phyloP scores from a whole-genome alignment of 2,329 filamentous ascomycete genomes.

The Epichloe sibirici region DNA sequence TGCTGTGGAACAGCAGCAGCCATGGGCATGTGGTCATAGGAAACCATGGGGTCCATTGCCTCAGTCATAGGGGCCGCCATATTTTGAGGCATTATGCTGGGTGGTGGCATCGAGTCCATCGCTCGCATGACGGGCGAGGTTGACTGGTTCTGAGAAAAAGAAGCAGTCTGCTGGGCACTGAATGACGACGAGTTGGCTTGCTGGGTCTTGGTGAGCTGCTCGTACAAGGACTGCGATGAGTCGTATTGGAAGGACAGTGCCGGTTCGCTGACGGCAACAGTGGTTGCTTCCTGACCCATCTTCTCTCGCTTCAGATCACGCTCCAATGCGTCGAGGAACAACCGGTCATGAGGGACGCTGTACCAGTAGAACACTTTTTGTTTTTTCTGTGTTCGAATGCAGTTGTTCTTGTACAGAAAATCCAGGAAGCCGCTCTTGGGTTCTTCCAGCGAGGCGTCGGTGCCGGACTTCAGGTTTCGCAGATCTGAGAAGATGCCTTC shows the following conservation, averaged over 20 bases:
- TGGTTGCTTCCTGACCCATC: slow-evolving; percentile 97
- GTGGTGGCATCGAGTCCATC: slow-evolving; percentile 89
- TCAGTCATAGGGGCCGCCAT: slow-evolving; percentile 43
- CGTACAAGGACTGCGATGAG: slow-evolving; percentile 95
- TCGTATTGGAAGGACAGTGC: slow-evolving; percentile 98
- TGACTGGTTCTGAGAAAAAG: slow-evolving; percentile 64
- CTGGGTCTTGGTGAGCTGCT: slow-evolving; percentile 98
- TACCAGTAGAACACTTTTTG: slow-evolving; percentile 99
- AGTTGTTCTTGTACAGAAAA: slow-evolving; percentile 99
- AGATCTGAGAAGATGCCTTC: slow-evolving; percentile 98
- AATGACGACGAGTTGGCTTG: slow-evolving; percentile 98
- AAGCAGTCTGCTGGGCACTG: slow-evolving; percentile 57
- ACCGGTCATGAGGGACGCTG: slow-evolving; percentile 91
- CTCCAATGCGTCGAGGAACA: slow-evolving; percentile 95
- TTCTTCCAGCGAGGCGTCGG: slow-evolving; percentile 94
- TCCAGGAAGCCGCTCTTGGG: slow-evolving; percentile 97
- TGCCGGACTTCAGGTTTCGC: slow-evolving; percentile 95
- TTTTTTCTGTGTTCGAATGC: slow-evolving; percentile 99
- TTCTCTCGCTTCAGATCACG: slow-evolving; percentile 97
- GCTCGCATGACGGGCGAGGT: slow-evolving; percentile 82
- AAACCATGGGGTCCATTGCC: slow-evolving; percentile 60
- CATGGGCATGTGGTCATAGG: slow-evolving; percentile 60
- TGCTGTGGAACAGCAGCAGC: slow-evolving; percentile 57
- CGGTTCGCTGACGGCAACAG: slow-evolving; percentile 90
- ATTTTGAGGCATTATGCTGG: slow-evolving; percentile 58